Evolutionary conservation across 148 eudicot genomes (phyloP).

Genomic region (Rhododendron simsii): DNA sequence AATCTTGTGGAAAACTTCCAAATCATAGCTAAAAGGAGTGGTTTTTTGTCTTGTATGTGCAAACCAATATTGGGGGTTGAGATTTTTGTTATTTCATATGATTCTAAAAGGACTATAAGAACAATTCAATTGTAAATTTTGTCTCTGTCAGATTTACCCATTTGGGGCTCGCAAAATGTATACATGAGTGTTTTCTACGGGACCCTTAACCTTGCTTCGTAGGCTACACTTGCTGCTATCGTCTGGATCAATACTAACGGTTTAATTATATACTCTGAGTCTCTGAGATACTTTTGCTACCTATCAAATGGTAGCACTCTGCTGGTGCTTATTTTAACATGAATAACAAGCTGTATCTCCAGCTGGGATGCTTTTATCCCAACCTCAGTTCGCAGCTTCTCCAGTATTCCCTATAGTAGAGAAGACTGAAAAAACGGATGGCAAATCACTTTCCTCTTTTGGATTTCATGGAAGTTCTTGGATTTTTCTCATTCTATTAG

Average conservation of each 20-base stretch:
- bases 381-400: background rate
- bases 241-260: background rate
- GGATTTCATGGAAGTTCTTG: background rate
- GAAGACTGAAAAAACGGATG: background rate
- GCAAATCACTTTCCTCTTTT: background rate
- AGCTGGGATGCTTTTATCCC: background rate
- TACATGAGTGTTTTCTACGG: background rate
- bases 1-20: background rate
- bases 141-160: background rate
- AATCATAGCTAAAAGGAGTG: background rate
- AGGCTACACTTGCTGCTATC: background rate
- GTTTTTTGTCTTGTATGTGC: background rate
- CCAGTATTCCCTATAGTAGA: background rate
- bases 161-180: background rate
- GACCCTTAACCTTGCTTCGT: background rate
- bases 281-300: background rate
- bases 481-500: background rate
- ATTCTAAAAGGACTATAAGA: background rate
- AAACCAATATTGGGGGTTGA: background rate
- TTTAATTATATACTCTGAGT: background rate
- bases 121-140: background rate
- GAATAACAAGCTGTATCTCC: background rate
- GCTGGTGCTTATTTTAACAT: background rate
- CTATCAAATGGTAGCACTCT: background rate
- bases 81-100: background rate